Evolutionary conservation across 257 asterid genomes (phyloP), one percentile per base, ranked within the genome.

Genomic region (Ilex asprella): DNA sequence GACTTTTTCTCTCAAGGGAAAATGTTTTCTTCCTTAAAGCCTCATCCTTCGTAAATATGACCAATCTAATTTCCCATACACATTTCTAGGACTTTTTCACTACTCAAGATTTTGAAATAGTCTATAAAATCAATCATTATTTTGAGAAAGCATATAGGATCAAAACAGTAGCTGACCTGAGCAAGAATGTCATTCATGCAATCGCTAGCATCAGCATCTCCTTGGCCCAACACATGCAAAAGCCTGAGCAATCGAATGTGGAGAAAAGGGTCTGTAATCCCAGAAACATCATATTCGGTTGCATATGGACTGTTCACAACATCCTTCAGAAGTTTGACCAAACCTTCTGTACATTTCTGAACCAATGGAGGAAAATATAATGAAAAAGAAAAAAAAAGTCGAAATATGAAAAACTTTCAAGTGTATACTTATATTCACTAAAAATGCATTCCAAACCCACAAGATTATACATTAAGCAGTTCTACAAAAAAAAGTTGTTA

Each of bases 201-300:
- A 82, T 93, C 99, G 78, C 99, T 93, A 57, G 96, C 90, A 75
- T 89, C 96, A 67, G 80, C 86, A 86, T 89, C 93, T 76, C 87
- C 96, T 65, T 84, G 86, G 67, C 99, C 99, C 80, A 93, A 75
- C 56, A 91, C 86, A 49, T 81, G 77, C 82, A 93, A 78, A 66
- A 93, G 84, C 81, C 31, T 87, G 71, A 93, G 88, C 87, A 93
- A 81, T 75, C 86, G 75, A 78, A 87, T 81, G 44, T 93, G 99
- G 56, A 93, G 96, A 71, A 87, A 93, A 72, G 99, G 99, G 72
- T 93, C 99, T 35, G 92, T 51, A 65, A 93, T 89, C 75, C 99
- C 97, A 57, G 97, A 82, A 73, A 93, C 58, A 60, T 93, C 99
- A 58, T 93, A 93, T 74, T 89, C 99, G 16, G 96, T 97, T 41